Conservation (phyloP, 257 asterid species). For the Gardenia jasminoides region DNA sequence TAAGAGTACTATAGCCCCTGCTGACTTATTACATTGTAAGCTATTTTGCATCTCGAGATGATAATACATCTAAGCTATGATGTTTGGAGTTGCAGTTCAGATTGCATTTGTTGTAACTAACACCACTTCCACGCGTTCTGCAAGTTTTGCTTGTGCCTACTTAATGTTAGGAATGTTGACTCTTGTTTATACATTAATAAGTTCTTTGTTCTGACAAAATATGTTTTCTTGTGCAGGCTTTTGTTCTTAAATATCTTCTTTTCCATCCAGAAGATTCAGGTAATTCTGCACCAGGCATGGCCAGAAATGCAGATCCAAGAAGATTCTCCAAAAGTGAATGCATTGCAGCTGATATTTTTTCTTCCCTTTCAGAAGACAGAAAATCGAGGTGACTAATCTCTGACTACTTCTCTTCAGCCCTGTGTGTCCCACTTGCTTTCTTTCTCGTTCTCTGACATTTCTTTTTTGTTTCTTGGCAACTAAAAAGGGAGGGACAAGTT, state of each 20-base stretch:
- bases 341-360: conserved; percentile 55
- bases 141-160: background rate
- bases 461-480: background rate
- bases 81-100: background rate
- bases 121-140: background rate
- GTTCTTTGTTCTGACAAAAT: conserved; percentile 22
- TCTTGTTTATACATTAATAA: background rate
- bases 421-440: background rate
- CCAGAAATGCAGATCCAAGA: conserved; percentile 31
- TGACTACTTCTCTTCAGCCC: background rate
- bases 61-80: background rate
- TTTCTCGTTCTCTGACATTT: background rate
- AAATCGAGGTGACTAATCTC: conserved; percentile 60
- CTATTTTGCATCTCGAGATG: background rate
- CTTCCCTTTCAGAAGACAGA: conserved; percentile 70
- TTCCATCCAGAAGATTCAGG: conserved; percentile 57
- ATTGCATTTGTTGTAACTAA: background rate
- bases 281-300: conserved; percentile 31
- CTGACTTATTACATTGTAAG: background rate
- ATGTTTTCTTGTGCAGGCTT: conserved; percentile 70
- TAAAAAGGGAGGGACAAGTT: background rate
- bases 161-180: background rate
- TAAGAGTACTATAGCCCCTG: background rate
- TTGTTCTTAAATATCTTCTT: conserved; percentile 81
- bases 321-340: conserved; percentile 44